Evolutionary conservation across 2,329 filamentous ascomycete species (phyloP).

Genomic region (Pseudodiploospora longispora): DNA sequence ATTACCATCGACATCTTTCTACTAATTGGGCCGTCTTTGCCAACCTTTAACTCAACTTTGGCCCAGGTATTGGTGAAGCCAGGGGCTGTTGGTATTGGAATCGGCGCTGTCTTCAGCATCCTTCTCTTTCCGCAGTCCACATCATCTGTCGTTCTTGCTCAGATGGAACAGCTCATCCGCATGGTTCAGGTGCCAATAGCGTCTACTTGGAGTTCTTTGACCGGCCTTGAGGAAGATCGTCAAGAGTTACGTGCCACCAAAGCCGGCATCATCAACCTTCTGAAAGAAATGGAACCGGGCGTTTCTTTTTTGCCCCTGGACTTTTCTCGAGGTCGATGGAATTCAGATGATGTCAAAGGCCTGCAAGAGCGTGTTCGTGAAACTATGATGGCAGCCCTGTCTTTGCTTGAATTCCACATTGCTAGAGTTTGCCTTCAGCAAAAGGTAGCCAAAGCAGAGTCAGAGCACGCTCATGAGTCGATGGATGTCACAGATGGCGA

Average conservation of each 20-base stretch:
- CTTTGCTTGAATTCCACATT: slow-evolving; percentile 36
- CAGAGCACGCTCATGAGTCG: not conserved
- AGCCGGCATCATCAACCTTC: slow-evolving; percentile 22
- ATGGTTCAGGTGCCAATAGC: slow-evolving; percentile 25
- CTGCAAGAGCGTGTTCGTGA: slow-evolving; percentile 29
- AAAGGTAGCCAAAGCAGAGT: slow-evolving; percentile 11
- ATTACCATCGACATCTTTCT: slow-evolving; percentile 39
- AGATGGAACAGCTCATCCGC: slow-evolving; percentile 22
- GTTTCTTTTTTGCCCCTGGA: slow-evolving; percentile 38
- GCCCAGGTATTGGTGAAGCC: slow-evolving; percentile 34
- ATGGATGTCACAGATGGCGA: not conserved
- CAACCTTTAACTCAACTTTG: slow-evolving; percentile 31
- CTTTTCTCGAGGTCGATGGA: slow-evolving; percentile 37
- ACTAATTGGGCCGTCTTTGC: slow-evolving; percentile 32
- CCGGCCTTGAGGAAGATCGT: slow-evolving; percentile 14
- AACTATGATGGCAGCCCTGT: slow-evolving; percentile 24
- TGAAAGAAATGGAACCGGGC: slow-evolving; percentile 29
- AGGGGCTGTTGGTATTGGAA: slow-evolving; percentile 34
- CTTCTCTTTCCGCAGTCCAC: slow-evolving; percentile 43
- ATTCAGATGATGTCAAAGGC: slow-evolving; percentile 30
- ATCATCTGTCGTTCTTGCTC: slow-evolving; percentile 32
- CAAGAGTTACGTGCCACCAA: slow-evolving; percentile 21
- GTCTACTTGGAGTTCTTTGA: slow-evolving; percentile 17
- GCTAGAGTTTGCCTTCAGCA: slow-evolving; percentile 13
- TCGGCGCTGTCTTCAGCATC: slow-evolving; percentile 35